phyloP scores from a whole-genome alignment of 2,329 filamentous ascomycete species.

The Didymella arachidicola region DNA sequence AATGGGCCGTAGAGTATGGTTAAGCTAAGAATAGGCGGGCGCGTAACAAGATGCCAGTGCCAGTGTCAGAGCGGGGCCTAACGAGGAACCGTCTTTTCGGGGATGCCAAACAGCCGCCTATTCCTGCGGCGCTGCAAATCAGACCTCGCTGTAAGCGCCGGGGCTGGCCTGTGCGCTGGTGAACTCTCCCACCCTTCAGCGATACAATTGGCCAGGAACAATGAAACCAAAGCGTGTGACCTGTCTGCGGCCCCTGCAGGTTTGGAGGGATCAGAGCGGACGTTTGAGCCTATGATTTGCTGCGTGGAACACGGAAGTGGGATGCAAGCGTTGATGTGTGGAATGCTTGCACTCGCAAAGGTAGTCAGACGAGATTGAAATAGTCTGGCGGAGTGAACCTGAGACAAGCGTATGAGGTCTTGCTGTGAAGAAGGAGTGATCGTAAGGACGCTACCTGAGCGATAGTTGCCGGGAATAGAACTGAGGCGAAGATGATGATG shows the following conservation, averaged over 20 bases:
- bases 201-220: conserved; percentile 31
- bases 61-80: conserved; percentile 30
- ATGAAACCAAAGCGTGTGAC: conserved; percentile 49
- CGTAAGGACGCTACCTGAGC: conserved; percentile 18
- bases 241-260: conserved; percentile 48
- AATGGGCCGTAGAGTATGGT: conserved; percentile 39
- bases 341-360: conserved; percentile 37
- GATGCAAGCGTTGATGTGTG: conserved; percentile 37
- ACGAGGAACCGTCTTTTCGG: conserved; percentile 29
- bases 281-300: conserved; percentile 39
- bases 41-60: conserved; percentile 26
- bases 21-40: conserved; percentile 28
- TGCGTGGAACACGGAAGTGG: conserved; percentile 25
- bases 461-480: conserved; percentile 34
- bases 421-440: conserved; percentile 27
- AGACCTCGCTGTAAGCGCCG: conserved; percentile 41
- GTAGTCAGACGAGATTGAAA: conserved; percentile 19
- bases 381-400: conserved; percentile 25
- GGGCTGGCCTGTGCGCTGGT: conserved; percentile 31
- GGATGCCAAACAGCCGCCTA: conserved; percentile 40
- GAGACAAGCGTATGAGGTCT: conserved; percentile 43
- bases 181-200: conserved; percentile 21
- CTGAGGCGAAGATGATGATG: conserved; percentile 28
- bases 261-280: conserved; percentile 28
- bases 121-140: conserved; percentile 30